phyloP scores from a whole-genome alignment of 73 alveolate genomes.

The Paramecium biaurelia region DNA sequence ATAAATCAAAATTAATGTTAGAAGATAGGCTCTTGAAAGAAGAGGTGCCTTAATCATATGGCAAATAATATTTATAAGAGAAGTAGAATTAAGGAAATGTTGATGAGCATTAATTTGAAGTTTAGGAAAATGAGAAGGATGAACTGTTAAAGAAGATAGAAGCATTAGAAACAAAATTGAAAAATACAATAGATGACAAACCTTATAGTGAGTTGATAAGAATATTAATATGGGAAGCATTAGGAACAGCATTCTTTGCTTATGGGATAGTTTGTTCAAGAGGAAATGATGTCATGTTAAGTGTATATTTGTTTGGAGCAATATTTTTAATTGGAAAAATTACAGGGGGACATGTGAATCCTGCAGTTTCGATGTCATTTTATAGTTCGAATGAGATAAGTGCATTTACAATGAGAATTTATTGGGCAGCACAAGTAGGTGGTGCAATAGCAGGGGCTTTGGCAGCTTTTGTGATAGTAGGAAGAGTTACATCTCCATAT shows the following conservation, averaged over 20 bases:
- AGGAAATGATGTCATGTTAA: constrained; percentile 40
- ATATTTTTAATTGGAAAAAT: constrained; percentile 13
- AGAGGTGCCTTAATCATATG: background rate
- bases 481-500: constrained; percentile 48
- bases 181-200: background rate
- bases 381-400: constrained; percentile 49
- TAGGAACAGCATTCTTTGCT: constrained; percentile 39
- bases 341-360: constrained; percentile 57
- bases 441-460: constrained; percentile 48
- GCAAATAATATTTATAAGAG: background rate
- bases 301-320: constrained; percentile 33
- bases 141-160: background rate
- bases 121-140: background rate
- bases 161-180: background rate
- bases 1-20: background rate
- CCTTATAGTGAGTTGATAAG: background rate
- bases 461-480: constrained; percentile 29
- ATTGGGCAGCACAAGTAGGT: constrained; percentile 46
- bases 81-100: background rate
- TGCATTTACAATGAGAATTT: constrained; percentile 53
- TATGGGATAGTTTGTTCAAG: constrained; percentile 41
- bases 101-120: background rate
- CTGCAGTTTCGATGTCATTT: constrained; percentile 47
- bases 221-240: constrained; percentile 17
- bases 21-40: background rate